Evolutionary conservation across 2,329 filamentous ascomycete genomes (phyloP).

Genomic region (Botrytis tulipae): DNA sequence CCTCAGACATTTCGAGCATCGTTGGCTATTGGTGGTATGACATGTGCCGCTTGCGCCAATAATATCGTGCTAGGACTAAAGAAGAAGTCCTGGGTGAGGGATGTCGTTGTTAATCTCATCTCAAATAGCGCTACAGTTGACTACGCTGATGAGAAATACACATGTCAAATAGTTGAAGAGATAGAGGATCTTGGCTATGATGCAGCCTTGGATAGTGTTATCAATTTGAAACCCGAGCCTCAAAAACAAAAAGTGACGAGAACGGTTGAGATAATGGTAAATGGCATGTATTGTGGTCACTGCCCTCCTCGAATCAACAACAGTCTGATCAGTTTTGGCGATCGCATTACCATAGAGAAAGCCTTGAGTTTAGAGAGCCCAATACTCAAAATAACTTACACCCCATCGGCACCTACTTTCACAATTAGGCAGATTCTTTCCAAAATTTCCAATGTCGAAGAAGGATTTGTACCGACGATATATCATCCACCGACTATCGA

Average conservation of each 20-base stretch:
- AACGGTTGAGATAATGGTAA: slow-evolving; percentile 62
- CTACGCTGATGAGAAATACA: slow-evolving; percentile 46
- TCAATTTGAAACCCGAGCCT: slow-evolving; percentile 30
- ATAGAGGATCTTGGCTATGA: slow-evolving; percentile 67
- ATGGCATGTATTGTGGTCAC: slow-evolving; percentile 73
- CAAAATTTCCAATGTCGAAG: slow-evolving; percentile 64
- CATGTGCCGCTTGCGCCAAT: slow-evolving; percentile 53
- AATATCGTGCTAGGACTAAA: slow-evolving; percentile 48
- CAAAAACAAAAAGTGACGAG: slow-evolving; percentile 37
- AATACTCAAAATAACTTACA: slow-evolving; percentile 69
- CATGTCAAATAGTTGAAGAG: slow-evolving; percentile 45
- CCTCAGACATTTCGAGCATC: slow-evolving; percentile 49
- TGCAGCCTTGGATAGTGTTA: slow-evolving; percentile 54
- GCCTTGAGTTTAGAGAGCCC: slow-evolving; percentile 60
- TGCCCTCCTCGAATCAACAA: slow-evolving; percentile 61
- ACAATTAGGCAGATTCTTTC: slow-evolving; percentile 74
- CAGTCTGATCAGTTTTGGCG: slow-evolving; percentile 53
- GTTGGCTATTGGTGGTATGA: slow-evolving; percentile 55
- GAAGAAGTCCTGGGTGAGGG: slow-evolving; percentile 48
- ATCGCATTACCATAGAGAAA: slow-evolving; percentile 49
- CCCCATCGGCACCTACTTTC: slow-evolving; percentile 63
- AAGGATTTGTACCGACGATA: slow-evolving; percentile 64
- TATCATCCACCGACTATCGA: slow-evolving; percentile 81
- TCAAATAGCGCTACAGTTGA: slow-evolving; percentile 51
- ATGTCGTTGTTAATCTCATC: slow-evolving; percentile 51